Percentiles rank a stretch among this genome's conserved stretches.
Conservation (phyloP, 2,329 filamentous ascomycete genomes). For the Ciborinia camelliae region DNA sequence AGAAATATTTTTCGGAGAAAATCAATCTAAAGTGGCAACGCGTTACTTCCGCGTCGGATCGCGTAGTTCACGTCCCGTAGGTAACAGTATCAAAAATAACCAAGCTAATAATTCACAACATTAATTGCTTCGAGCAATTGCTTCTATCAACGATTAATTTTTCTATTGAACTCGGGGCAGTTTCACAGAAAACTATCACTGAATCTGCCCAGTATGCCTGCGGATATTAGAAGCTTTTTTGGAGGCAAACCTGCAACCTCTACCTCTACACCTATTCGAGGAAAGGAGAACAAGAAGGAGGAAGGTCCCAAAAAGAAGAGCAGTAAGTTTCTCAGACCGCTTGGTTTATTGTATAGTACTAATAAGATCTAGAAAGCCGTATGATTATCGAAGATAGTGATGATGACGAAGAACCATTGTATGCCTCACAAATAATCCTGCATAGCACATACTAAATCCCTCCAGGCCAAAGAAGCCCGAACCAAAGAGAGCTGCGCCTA, state of each 20-base stretch:
- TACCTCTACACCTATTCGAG: conserved; percentile 51
- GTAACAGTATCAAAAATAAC: conserved; percentile 8
- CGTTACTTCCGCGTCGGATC: conserved; percentile 17
- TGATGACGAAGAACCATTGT: conserved; percentile 58
- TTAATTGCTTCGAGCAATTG: conserved; percentile 11
- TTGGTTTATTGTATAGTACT: conserved; percentile 15
- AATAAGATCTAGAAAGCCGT: conserved; percentile 46
- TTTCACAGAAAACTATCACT: background rate
- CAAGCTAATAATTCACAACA: conserved; percentile 9
- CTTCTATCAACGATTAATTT: background rate
- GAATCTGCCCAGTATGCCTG: conserved; percentile 61
- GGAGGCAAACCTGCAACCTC: conserved; percentile 55
- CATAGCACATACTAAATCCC: conserved; percentile 26
- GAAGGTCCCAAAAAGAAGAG: conserved; percentile 36
- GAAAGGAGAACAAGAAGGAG: conserved; percentile 40
- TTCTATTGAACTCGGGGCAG: background rate
- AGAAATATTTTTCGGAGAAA: background rate
- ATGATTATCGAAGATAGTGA: conserved; percentile 80
- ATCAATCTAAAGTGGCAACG: conserved; percentile 18
- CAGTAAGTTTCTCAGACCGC: conserved; percentile 26
- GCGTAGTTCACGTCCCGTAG: conserved; percentile 11
- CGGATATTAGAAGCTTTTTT: conserved; percentile 89
- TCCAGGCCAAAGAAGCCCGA: conserved; percentile 44
- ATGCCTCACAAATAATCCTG: conserved; percentile 25
- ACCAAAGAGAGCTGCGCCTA: conserved; percentile 54